Conservation (phyloP, 768 basidiomycete species). For the Mycena chlorophos region DNA sequence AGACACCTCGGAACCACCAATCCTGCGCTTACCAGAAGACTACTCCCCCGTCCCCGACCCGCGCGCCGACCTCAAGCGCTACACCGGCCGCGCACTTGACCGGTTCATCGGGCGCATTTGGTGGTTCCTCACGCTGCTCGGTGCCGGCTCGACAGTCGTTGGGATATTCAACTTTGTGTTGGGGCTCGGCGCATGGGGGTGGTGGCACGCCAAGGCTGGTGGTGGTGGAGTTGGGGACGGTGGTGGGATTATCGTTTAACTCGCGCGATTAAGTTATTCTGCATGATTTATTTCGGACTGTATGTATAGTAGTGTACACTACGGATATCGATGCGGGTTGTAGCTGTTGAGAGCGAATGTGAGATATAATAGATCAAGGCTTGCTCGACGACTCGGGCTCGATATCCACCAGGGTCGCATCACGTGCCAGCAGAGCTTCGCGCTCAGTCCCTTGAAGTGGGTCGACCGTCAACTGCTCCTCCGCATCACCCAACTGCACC, state of each 20-base stretch:
- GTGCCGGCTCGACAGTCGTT: slow-evolving; percentile 71
- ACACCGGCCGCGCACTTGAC: slow-evolving; percentile 67
- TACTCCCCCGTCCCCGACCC: slow-evolving; percentile 59
- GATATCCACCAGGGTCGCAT: slow-evolving; percentile 17
- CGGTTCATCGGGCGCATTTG: slow-evolving; percentile 76
- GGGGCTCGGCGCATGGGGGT: slow-evolving; percentile 65
- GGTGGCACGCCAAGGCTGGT: slow-evolving; percentile 44
- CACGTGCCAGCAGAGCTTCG: too few relatives aligned
- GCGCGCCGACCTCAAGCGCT: slow-evolving; percentile 54
- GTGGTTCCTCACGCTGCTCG: slow-evolving; percentile 73
- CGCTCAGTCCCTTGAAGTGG: too few relatives aligned
- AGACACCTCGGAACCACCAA: slow-evolving; percentile 40
- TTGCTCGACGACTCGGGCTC: slow-evolving; percentile 7
- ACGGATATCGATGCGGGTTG: too few relatives aligned
- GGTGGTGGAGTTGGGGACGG: neutral
- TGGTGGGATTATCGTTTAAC: neutral
- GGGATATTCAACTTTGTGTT: slow-evolving; percentile 73
- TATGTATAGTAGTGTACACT: neutral
- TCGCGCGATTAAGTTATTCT: neutral
- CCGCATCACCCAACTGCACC: slow-evolving; percentile 6
- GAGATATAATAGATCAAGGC: neutral
- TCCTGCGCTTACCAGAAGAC: slow-evolving; percentile 49
- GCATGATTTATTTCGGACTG: neutral
- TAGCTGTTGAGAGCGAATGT: neutral
- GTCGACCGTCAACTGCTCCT: slow-evolving; percentile 9